These are phyloP conservation scores for Rubroshorea leprosula DNA, from an alignment of 345 rosid species.

Conservation along the genomic window DNA sequence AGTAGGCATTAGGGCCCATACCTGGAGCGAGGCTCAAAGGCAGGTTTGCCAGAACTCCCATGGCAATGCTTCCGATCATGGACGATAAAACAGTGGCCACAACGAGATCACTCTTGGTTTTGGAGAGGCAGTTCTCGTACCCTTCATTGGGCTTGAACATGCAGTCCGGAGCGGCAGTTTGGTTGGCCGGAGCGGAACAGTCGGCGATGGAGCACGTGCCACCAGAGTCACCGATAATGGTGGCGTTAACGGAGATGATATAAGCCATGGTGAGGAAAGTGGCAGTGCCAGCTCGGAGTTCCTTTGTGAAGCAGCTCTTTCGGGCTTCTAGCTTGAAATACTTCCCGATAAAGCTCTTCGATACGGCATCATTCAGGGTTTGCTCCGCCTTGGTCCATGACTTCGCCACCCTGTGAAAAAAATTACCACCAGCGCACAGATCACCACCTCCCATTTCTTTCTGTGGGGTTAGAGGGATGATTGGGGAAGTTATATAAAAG, in stretches of 20 bases:
- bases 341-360: constrained; percentile 48
- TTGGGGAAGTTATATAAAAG: neutral
- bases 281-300: constrained; percentile 79
- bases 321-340: constrained; percentile 69
- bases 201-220: constrained; percentile 60
- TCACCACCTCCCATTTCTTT: constrained; percentile 24
- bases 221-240: constrained; percentile 75
- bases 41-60: constrained; percentile 76
- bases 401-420: constrained; percentile 14
- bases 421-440: constrained; percentile 18
- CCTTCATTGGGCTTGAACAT: constrained; percentile 48
- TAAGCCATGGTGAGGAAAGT: constrained; percentile 98
- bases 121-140: constrained; percentile 55
- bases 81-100: constrained; percentile 69
- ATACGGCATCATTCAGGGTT: constrained; percentile 49
- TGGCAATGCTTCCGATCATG: constrained; percentile 69
- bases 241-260: constrained; percentile 81
- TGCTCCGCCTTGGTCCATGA: constrained; percentile 51
- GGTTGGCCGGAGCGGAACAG: constrained; percentile 43
- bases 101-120: constrained; percentile 63
- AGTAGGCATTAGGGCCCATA: constrained; percentile 85
- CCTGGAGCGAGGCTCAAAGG: constrained; percentile 87
- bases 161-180: constrained; percentile 44
- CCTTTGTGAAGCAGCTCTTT: constrained; percentile 63
- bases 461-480: constrained; percentile 1